Base-by-base conservation (phyloP, 148 eudicot genomes). In the Nepenthes gracilis region DNA sequence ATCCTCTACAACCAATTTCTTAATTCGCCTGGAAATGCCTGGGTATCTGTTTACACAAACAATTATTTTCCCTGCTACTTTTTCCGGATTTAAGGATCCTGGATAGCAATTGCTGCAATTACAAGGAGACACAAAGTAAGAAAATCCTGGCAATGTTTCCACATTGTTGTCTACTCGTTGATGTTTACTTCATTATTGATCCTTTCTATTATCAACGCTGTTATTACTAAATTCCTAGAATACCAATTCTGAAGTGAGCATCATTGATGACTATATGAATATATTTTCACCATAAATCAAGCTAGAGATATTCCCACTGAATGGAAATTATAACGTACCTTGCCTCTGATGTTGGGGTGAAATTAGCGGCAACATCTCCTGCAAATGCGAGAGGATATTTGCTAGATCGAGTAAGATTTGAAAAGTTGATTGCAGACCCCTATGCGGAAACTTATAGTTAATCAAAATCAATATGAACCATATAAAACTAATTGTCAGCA, bases 1-100 rank as follows among this genome's bases (percentile, higher is more conserved):
- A 74, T 78, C 92, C 70, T 82, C 78, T 9, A 76, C 83, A 9
- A 78, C 85, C 68, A 85, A 51, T 59, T 75, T 78, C 74, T 85
- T 80, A n/a, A 82, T 85, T 60, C 48, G 51, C 62, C 77, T 74
- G 40, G 83, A n/a, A 32, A 76, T 57, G 38, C 65, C 51, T 10
- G 77, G 73, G 61, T 72, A 73, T 14, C 49, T 81, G 35, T 80
- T 67, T 12, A 64, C 12, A 67, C 92, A 85, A 14, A 82, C 76
- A 34, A 82, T 37, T 54, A 85, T 83, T 59, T 80, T 85, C 34
- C 92, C 92, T 1, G 76, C 73, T 33, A 69, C 80, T 70, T 76
- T 82, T 10, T 58, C 66, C 14, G 72, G 56, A 58, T 85, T 74
- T 37, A 85, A 38, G 9, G 92, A 78, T 55, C 85, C 92, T 43